Evolutionary conservation across 129 eudicot species (phyloP), one percentile per base, ranked within the genome.

Genomic region (Logfia minima): DNA sequence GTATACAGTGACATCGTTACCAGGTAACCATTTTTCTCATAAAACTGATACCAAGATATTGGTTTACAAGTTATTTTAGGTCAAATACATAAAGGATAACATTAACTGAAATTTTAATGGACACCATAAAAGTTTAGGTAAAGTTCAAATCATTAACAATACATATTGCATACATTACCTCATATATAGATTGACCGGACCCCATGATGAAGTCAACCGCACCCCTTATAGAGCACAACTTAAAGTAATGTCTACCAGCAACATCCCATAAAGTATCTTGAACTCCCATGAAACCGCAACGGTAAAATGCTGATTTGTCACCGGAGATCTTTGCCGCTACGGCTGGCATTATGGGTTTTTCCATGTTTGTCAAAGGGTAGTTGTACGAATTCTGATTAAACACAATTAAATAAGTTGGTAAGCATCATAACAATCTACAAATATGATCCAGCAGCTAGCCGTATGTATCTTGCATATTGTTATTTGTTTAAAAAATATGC

Each of bases 181-280:
- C 92, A 29, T 94, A 94, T 18, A 89, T 83, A 45, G 98, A 94
- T 70, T 87, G 97, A 59, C 88, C 93, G 6, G 85, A 77, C 8
- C 98, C 98, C 84, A 89, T 91, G 55, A 94, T 94, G 79, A 94
- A 94, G 69, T 94, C 98, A 55, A 91, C 86, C 2, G 96, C 92
- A 0, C 98, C 98, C 1, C 85, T 84, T 34, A 94, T 91, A 14
- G 80, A 84, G 69, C 93, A 91, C 9, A 37, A 17, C 70, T 84
- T 80, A 79, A 84, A 94, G 63, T 88, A 91, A 68, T 94, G 98
- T 35, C 98, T 77, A 0, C 98, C 98, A 0, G 53, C 16, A 32
- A 62, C 84, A 79, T 94, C 98, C 93, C 97, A 91, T 51, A 91
- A 59, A 0, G 98, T 94, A 68, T 94, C 98, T 82, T 94, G 98